Conservation (phyloP, 257 asterid genomes). For the Linaria vulgaris region DNA sequence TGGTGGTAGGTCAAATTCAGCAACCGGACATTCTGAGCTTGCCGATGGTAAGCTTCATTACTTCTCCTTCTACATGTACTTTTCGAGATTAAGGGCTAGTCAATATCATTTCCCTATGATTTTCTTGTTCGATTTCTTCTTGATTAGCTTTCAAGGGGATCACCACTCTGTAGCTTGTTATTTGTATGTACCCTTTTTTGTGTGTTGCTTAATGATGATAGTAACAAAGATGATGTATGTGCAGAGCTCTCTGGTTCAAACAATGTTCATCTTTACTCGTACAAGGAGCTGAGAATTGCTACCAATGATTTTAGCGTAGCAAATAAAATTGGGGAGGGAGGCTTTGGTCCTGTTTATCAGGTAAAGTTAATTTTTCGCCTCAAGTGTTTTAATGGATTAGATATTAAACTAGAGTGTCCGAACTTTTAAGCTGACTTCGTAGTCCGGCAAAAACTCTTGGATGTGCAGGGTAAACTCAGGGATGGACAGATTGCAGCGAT, state of each 20-base stretch:
- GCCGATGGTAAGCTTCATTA: conserved; percentile 51
- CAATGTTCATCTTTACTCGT: conserved; percentile 60
- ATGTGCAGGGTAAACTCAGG: conserved; percentile 68
- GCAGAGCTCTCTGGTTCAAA: conserved; percentile 65
- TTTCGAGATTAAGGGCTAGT: conserved; percentile 1
- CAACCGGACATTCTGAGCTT: conserved; percentile 30
- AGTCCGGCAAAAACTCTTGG: conserved; percentile 20
- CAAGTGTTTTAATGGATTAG: neutral
- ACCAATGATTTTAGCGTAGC: conserved; percentile 65
- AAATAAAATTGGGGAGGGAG: conserved; percentile 94
- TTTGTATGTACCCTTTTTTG: neutral
- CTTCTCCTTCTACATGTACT: conserved; percentile 11
- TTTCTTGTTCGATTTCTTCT: neutral
- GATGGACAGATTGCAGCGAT: conserved; percentile 83
- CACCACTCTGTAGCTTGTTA: neutral
- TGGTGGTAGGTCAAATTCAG: conserved; percentile 29
- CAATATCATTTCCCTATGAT: neutral
- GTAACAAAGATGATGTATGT: conserved; percentile 32
- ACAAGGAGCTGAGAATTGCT: conserved; percentile 70
- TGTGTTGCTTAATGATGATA: conserved; percentile 6
- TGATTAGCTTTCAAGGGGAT: neutral
- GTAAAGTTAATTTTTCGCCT: conserved; percentile 34
- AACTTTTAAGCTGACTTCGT: conserved; percentile 17
- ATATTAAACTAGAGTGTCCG: conserved; percentile 4
- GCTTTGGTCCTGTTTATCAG: conserved; percentile 91